Base-by-base conservation (phyloP, 2,329 filamentous ascomycete species). In the Hypomyces perniciosus region DNA sequence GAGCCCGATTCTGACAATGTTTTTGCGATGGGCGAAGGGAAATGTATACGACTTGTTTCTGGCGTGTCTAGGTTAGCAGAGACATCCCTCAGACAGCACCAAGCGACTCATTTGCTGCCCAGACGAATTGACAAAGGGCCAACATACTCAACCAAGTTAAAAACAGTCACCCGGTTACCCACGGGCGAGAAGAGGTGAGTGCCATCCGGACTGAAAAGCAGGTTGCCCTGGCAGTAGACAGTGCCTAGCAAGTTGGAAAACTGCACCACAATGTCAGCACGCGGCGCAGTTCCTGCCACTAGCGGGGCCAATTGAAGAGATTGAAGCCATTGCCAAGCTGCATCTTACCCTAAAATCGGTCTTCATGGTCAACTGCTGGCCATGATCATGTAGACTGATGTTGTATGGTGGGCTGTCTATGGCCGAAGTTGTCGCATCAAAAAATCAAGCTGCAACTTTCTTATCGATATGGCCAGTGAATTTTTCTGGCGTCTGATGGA, bases 211-310 rank as follows among this genome's bases (percentile, higher is more conserved):
- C 89, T 95, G 76, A 95, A 99, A 67, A 96, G 80, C 64, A 99
- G 81, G 69, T 97, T 99, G 72, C 95, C 93, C 81, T 91, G 89
- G 75, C 90, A 90, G 77, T 97, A 99, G 67, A 99, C 93, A 61
- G 93, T 99, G 67, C 93, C 95, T 65, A 99, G 82, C 68, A 99
- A 81, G 73, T 97, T 99, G 68, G 92, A 96, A 74, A 99, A 99
- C 91, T 96, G 64, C 2, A 40, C 43, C n/a, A 10, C 38, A 41
- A 12, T 34, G 50, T 9, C 13, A 51, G 42, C 37, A 28, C 27
- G 35, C 20, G 42, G 40, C 33, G 13, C 27, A 2, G 30, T 12
- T 20, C 20, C 2, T 20, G 20, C 20, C 20, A 35, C 33, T 35
- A 12, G 33, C 5, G 10, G 7, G 8, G n/a, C 26, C 44, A 29